A percentile compares a stretch with the other conserved stretches of the same genome.
Evolutionary conservation across 2,329 filamentous ascomycete genomes (phyloP).

Genomic region (Salinomyces thailandicus): DNA sequence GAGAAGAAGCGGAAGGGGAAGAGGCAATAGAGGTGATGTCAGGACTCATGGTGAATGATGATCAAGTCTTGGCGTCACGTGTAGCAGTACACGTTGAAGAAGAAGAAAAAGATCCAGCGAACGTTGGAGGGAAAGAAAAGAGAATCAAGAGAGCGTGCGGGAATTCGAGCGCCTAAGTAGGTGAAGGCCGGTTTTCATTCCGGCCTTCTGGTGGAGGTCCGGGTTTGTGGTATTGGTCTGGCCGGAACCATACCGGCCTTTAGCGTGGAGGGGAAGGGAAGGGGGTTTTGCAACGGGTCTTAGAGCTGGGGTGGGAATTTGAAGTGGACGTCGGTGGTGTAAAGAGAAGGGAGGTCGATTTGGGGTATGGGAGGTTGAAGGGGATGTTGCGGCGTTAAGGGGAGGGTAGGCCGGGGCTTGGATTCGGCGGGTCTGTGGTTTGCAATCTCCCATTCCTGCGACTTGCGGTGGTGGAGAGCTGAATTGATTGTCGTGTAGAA

Average conservation of each 20-base stretch:
- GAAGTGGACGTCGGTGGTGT: too few relatives aligned
- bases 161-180: constrained; percentile 11
- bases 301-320: too few relatives aligned
- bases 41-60: constrained; percentile 7
- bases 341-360: too few relatives aligned
- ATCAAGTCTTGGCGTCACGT: constrained; percentile 8
- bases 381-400: too few relatives aligned
- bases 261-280: constrained; percentile 2
- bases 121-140: constrained; percentile 11
- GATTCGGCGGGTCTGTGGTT: too few relatives aligned
- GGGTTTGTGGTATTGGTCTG: constrained; percentile 12
- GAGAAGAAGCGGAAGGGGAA: not conserved
- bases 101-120: too few relatives aligned
- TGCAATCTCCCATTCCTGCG: too few relatives aligned
- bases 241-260: constrained; percentile 16
- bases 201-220: constrained; percentile 8
- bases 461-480: too few relatives aligned
- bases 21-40: constrained; percentile 3
- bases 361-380: too few relatives aligned
- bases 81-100: constrained; percentile 2
- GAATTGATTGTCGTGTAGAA: too few relatives aligned
- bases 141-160: constrained; percentile 5
- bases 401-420: too few relatives aligned
- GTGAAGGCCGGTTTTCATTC: constrained; percentile 13
- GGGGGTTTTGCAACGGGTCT: not conserved